phyloP scores from a whole-genome alignment of 805 yeast genomes.

The Komagataella populi region DNA sequence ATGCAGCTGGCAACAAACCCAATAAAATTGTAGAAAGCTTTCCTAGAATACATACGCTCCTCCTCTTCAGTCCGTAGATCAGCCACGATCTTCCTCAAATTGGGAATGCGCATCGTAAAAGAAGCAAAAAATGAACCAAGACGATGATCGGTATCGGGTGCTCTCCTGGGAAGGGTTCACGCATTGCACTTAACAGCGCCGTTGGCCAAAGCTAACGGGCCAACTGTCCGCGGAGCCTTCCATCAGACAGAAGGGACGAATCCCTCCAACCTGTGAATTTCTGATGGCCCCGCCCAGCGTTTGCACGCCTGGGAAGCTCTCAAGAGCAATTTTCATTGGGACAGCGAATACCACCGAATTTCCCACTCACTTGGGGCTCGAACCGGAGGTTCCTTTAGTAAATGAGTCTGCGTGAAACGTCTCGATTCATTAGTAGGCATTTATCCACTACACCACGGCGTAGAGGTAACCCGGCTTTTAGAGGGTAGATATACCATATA shows the following conservation, averaged over 20 bases:
- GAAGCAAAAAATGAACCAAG: constrained; percentile 8
- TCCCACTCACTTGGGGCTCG: constrained; percentile 21
- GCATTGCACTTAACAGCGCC: constrained; percentile 25
- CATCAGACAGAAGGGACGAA: constrained; percentile 10
- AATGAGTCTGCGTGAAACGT: constrained; percentile 21
- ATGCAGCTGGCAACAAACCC: constrained; percentile 79
- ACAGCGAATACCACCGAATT: constrained; percentile 24
- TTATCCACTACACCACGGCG: constrained; percentile 6
- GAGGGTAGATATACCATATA: too few species aligned
- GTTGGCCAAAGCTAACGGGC: constrained; percentile 6
- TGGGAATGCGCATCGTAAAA: constrained; percentile 44
- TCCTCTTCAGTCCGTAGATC: constrained; percentile 81
- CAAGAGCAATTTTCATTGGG: constrained; percentile 15
- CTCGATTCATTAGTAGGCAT: constrained; percentile 7
- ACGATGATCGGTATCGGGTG: constrained; percentile 27
- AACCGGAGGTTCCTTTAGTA: constrained; percentile 12
- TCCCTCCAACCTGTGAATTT: constrained; percentile 8
- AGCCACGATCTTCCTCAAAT: constrained; percentile 65
- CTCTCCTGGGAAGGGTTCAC: constrained; percentile 17
- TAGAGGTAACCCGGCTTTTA: not conserved
- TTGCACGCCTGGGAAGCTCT: constrained; percentile 22
- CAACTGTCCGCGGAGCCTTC: constrained; percentile 26
- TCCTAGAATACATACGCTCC: constrained; percentile 61
- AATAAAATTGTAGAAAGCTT: constrained; percentile 66
- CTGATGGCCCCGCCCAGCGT: constrained; percentile 25